A percentile compares a stretch with the other conserved stretches of the same genome.
Evolutionary conservation across 192 early-diverging fungal species (phyloP).

Genomic region (Coemansia sp.): DNA sequence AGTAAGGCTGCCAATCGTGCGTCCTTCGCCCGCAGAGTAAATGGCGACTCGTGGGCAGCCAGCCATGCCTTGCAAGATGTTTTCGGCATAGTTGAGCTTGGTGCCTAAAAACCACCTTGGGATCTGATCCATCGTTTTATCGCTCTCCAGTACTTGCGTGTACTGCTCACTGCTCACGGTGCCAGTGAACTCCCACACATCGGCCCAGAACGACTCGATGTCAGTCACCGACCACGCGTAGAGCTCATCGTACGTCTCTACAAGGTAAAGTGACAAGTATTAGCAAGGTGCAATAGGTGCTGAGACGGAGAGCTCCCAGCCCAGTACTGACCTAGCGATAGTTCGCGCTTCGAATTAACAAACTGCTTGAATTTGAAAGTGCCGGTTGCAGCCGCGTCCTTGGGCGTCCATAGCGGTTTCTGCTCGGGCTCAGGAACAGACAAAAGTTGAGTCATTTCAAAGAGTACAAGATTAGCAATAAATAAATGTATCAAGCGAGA

Average conservation of each 20-base stretch:
- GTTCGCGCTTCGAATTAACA: slow-evolving; percentile 69
- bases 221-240: slow-evolving; percentile 82
- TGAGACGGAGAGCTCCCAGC: background rate
- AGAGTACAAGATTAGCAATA: background rate
- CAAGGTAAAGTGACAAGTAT: slow-evolving; percentile 1
- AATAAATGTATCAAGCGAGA: background rate
- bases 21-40: slow-evolving; percentile 53
- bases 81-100: slow-evolving; percentile 91
- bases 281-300: background rate
- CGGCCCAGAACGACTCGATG: slow-evolving; percentile 83
- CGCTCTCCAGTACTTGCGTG: slow-evolving; percentile 65
- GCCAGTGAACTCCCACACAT: slow-evolving; percentile 75
- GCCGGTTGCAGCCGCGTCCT: slow-evolving; percentile 57
- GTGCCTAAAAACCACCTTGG: slow-evolving; percentile 92
- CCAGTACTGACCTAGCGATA: slow-evolving; percentile 36
- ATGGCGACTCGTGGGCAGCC: slow-evolving; percentile 49
- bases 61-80: slow-evolving; percentile 66
- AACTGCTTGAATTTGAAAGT: slow-evolving; percentile 75
- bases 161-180: slow-evolving; percentile 26
- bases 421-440: background rate
- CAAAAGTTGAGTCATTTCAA: slow-evolving; percentile 29
- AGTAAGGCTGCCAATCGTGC: slow-evolving; percentile 58
- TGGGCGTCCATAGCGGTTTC: slow-evolving; percentile 66
- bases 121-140: slow-evolving; percentile 79
- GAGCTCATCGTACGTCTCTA: slow-evolving; percentile 69